A percentile compares a stretch with the other conserved stretches of the same genome.
Conservation (phyloP, 768 basidiomycete species). For the Nidularia pulvinata region DNA sequence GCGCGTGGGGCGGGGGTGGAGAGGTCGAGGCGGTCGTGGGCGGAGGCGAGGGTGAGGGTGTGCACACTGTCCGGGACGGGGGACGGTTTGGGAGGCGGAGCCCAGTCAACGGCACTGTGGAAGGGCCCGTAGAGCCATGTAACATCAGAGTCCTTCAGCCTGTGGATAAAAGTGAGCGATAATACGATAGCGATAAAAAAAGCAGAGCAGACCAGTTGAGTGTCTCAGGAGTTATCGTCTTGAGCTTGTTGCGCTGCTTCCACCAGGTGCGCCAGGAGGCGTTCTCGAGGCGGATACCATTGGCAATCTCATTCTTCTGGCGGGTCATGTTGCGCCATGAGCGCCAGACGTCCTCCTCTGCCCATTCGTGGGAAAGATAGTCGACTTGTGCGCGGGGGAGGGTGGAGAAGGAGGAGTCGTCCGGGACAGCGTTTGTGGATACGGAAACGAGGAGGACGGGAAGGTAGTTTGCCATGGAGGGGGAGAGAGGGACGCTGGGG, state of each 20-base stretch:
- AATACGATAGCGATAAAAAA: slow-evolving; percentile 5
- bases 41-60: slow-evolving; percentile 33
- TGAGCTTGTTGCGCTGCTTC: slow-evolving; percentile 96
- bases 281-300: slow-evolving; percentile 94
- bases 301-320: slow-evolving; percentile 97
- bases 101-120: slow-evolving; percentile 90
- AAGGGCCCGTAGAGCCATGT: slow-evolving; percentile 99
- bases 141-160: slow-evolving; percentile 99
- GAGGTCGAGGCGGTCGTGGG: slow-evolving; percentile 55
- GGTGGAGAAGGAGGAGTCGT: slow-evolving; percentile 82
- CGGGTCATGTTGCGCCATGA: slow-evolving; percentile 99
- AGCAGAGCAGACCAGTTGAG: slow-evolving; percentile 79
- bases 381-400: slow-evolving; percentile 94
- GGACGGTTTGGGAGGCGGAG: slow-evolving; percentile 60
- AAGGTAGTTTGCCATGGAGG: slow-evolving; percentile 63
- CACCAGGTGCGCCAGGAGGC: slow-evolving; percentile 99
- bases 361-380: slow-evolving; percentile 98
- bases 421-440: slow-evolving; percentile 55
- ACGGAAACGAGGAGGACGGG: slow-evolving; percentile 71
- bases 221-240: slow-evolving; percentile 95
- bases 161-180: slow-evolving; percentile 26
- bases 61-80: slow-evolving; percentile 33
- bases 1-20: slow-evolving; percentile 15
- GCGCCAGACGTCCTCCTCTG: slow-evolving; percentile 97
- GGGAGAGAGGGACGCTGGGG: slow-evolving; percentile 9